These are phyloP conservation scores for Fraxinus latifolia DNA, from an alignment of 305 asterid species.

Conservation along the genomic window DNA sequence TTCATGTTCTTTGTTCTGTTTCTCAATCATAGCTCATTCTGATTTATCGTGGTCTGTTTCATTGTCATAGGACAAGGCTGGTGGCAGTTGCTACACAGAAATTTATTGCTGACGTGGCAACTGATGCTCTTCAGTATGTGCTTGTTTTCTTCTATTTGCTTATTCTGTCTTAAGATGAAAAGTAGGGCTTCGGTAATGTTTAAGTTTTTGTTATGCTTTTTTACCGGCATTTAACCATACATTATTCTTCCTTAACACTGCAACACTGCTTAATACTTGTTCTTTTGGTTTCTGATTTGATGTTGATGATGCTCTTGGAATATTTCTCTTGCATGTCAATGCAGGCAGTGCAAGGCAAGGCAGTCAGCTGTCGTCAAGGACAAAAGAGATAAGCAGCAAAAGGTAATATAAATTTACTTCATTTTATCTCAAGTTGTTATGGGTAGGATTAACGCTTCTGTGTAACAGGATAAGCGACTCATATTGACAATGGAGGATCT, in stretches of 20 bases:
- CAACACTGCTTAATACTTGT: background rate
- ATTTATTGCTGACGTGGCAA: constrained; percentile 86
- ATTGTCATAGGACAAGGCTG: constrained; percentile 62
- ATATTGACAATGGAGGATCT: constrained; percentile 95
- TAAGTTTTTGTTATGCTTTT: background rate
- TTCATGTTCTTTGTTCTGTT: constrained; percentile 1
- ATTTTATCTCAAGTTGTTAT: constrained; percentile 14
- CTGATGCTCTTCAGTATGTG: constrained; percentile 94
- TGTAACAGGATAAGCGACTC: constrained; percentile 77
- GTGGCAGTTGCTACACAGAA: constrained; percentile 99
- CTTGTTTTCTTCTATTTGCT: constrained; percentile 6
- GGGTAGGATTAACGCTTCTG: constrained; percentile 25
- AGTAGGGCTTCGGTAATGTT: background rate
- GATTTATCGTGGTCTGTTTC: constrained; percentile 6
- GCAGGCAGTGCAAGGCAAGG: constrained; percentile 94
- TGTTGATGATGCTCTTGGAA: background rate
- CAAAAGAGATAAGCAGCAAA: constrained; percentile 90
- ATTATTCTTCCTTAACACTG: background rate
- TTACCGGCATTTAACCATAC: background rate
- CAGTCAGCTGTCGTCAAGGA: constrained; percentile 74
- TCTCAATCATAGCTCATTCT: constrained; percentile 4
- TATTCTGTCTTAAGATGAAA: background rate
- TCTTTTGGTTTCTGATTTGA: background rate
- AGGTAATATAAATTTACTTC: constrained; percentile 41
- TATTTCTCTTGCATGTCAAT: constrained; percentile 21